Conservation (phyloP, 257 asterid genomes). For the Scutellaria minor region DNA sequence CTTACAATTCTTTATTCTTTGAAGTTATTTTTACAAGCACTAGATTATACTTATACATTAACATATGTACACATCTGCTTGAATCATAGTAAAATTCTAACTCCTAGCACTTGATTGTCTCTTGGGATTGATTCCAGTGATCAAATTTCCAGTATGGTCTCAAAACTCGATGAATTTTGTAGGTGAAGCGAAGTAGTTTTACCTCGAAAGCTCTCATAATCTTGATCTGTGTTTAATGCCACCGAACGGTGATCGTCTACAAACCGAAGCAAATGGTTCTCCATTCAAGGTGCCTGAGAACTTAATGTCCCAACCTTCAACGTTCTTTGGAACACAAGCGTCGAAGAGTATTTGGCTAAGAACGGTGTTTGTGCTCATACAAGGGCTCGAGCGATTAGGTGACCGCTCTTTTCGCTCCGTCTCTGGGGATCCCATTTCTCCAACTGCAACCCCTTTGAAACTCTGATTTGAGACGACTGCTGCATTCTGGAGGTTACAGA, state of each 20-base stretch:
- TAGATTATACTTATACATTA: neutral
- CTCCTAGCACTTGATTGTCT: too few species aligned
- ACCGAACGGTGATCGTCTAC: conserved; percentile 55
- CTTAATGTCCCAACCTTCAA: conserved; percentile 93
- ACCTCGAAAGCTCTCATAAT: conserved; percentile 46
- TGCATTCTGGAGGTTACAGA: conserved; percentile 85
- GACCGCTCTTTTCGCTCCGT: conserved; percentile 60
- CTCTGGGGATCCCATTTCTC: conserved; percentile 41
- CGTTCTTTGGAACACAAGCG: conserved; percentile 84
- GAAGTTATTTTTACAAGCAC: neutral
- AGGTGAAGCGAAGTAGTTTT: too few species aligned
- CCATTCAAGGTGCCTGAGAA: conserved; percentile 75
- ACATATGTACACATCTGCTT: neutral
- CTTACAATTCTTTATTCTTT: neutral
- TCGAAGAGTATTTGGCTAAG: conserved; percentile 84
- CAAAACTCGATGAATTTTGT: too few species aligned
- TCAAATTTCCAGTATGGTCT: neutral
- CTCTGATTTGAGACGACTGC: conserved; percentile 69
- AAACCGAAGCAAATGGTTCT: conserved; percentile 66
- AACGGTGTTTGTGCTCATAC: conserved; percentile 66
- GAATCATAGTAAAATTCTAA: neutral
- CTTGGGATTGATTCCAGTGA: too few species aligned
- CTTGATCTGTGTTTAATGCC: conserved; percentile 61
- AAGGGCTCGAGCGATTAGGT: conserved; percentile 52
- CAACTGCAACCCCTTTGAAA: conserved; percentile 65